Evolutionary conservation across 257 asterid genomes (phyloP), one percentile per base, ranked within the genome.

Genomic region (Solanum neorickii): DNA sequence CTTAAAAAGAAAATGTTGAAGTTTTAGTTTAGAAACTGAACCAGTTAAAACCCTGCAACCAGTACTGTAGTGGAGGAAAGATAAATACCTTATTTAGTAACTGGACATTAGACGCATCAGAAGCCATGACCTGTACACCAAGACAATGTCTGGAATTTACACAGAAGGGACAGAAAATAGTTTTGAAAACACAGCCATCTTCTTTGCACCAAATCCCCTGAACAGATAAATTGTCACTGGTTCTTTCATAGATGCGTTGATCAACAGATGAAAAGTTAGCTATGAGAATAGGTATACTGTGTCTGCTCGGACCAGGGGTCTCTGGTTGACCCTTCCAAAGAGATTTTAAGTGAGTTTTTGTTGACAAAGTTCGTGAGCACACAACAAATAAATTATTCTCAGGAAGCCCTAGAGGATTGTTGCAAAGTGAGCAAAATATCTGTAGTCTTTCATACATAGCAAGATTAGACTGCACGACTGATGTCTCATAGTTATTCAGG

Each of bases 161-260:
- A 74, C 99, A 97, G 86, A 92, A 94, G 65, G 99, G 98, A 89
- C 99, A 97, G 89, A 93, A 94, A 11, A 97, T 41, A 60, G 94
- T 90, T 78, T 90, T 92, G 90, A 88, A 97, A 33, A 97, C 99
- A 69, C 99, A 97, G 31, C 99, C 99, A 90, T 97, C 99, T 91
- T 94, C 98, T 87, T 92, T 94, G 92, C 98, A 97, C 99, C 99
- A 97, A 92, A 94, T 88, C 72, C 96, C 99, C 85, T 94, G 94
- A 87, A 92, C 96, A 1, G 92, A 84, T 86, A 86, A 88, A 88
- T 87, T 91, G 52, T 90, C 94, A 87, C 76, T 88, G 86, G 91
- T 87, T 86, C 87, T 86, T 85, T 74, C 91, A 83, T 85, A 89
- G 83, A 97, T 82, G 47, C 89, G 89, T 87, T 90, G 91, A 90